Evolutionary conservation across 345 rosid genomes (phyloP), one percentile per base, ranked within the genome.

Genomic region (Pelargonium nanum): DNA sequence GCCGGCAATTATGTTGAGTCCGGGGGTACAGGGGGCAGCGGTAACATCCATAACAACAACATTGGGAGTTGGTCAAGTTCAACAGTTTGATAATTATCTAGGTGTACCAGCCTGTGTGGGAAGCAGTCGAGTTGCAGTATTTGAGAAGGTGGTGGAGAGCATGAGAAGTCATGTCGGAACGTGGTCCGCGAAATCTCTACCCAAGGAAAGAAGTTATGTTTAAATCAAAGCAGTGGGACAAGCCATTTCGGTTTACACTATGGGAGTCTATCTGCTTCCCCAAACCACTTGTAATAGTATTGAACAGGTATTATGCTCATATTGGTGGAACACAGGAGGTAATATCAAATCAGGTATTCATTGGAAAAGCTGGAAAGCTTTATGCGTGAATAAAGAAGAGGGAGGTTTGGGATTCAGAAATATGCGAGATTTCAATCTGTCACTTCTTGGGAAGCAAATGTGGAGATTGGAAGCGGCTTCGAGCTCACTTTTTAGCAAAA

Each of bases 391-490:
- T 9, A 56, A 56, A 17, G 6, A 9, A 23, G 5, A 4, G 12
- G 59, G 59, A 9, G 59, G 59, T 10, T 4, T 56, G 26, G 59
- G 59, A 10, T 56, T 56, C 22, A 56, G 22, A 26, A 26, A 56
- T 9, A 6, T 56, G 9, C 9, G 15, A 4, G 10, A 7, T 23
- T 56, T 56, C 22, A 56, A 56, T 24, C 6, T 56, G 5, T 7
- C 6, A 4, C 15, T 56, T 5, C 7, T 56, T 5, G 6, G 9
- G 8, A 56, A 56, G 26, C 5, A 5, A 5, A 26, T 16, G 8
- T 56, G 59, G 59, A 56, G 59, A 26, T 6, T 56, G 10, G 59
- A 9, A n/a, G n/a, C n/a, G n/a, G n/a, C n/a, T n/a, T n/a, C n/a
- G n/a, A n/a, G n/a, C n/a, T n/a, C n/a, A n/a, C n/a, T n/a, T n/a